phyloP scores from a whole-genome alignment of 1,284 basidiomycete genomes.

The Irpex sp. region DNA sequence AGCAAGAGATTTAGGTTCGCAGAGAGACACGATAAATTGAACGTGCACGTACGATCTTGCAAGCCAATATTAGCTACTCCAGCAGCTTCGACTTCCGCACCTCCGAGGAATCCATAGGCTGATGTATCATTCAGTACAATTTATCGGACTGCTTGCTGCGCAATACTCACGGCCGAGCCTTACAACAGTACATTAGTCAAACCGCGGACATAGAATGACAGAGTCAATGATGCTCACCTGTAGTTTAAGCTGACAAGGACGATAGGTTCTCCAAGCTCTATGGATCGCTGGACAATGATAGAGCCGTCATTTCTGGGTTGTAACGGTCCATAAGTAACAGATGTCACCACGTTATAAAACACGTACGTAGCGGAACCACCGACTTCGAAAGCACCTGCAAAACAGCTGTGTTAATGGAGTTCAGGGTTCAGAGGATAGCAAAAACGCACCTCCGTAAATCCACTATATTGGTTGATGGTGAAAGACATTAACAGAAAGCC shows the following conservation, averaged over 20 bases:
- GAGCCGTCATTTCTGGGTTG: conserved; percentile 21
- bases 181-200: background rate
- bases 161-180: background rate
- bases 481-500: background rate
- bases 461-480: conserved; percentile 30
- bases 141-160: background rate
- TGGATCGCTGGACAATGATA: conserved; percentile 29
- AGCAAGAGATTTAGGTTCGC: too few relatives aligned
- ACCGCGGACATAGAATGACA: background rate
- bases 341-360: background rate
- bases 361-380: conserved; percentile 11
- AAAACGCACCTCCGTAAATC: conserved; percentile 47
- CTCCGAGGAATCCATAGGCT: conserved; percentile 43
- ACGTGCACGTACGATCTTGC: conserved; percentile 42
- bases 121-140: background rate
- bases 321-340: background rate
- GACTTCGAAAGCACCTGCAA: conserved; percentile 27
- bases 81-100: conserved; percentile 46
- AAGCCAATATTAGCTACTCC: conserved; percentile 53
- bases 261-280: conserved; percentile 32
- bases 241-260: conserved; percentile 32
- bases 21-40: background rate
- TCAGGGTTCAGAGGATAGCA: conserved; percentile 1
- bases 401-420: background rate
- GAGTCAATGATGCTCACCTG: conserved; percentile 14